A percentile compares a stretch with the other conserved stretches of the same genome.
Conservation (phyloP, 2,329 filamentous ascomycete genomes). For the Clonostachys solani region DNA sequence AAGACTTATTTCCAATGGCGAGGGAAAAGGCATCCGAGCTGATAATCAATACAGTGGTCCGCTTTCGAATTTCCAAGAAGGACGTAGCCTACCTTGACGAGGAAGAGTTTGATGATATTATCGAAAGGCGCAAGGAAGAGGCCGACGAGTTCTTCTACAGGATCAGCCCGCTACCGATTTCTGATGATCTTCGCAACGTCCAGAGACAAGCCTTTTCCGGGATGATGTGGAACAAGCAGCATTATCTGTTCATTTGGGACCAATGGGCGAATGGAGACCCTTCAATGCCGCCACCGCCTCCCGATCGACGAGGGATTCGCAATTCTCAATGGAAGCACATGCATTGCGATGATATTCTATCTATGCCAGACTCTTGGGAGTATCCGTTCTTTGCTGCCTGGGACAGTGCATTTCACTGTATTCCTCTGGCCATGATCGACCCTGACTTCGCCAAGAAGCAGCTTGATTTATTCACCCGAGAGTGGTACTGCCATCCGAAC, state of each 20-base stretch:
- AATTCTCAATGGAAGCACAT: conserved; percentile 94
- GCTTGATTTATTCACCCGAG: conserved; percentile 88
- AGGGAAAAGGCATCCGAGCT: not conserved
- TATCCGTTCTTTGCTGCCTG: conserved; percentile 97
- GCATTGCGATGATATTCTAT: conserved; percentile 90
- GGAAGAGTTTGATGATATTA: conserved; percentile 85
- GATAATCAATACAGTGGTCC: conserved; percentile 57
- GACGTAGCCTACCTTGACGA: conserved; percentile 81
- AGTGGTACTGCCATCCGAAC: conserved; percentile 99
- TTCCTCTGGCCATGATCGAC: conserved; percentile 93
- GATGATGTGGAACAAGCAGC: conserved; percentile 99
- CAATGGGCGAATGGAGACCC: conserved; percentile 97
- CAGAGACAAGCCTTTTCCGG: conserved; percentile 91
- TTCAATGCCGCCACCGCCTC: conserved; percentile 78
- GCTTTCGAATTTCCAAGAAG: conserved; percentile 80
- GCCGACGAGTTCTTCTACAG: conserved; percentile 95
- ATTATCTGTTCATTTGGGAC: conserved; percentile 96
- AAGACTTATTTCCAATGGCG: conserved; percentile 12
- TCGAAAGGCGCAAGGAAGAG: conserved; percentile 82
- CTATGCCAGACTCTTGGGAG: conserved; percentile 98
- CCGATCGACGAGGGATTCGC: conserved; percentile 72
- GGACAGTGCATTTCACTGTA: conserved; percentile 97
- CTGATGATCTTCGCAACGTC: conserved; percentile 89
- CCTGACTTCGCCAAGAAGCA: conserved; percentile 98
- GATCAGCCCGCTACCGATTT: conserved; percentile 89